Evolutionary conservation across 441 rosid species (phyloP), one percentile per base, ranked within the genome.

Genomic region (Populus hybrid): DNA sequence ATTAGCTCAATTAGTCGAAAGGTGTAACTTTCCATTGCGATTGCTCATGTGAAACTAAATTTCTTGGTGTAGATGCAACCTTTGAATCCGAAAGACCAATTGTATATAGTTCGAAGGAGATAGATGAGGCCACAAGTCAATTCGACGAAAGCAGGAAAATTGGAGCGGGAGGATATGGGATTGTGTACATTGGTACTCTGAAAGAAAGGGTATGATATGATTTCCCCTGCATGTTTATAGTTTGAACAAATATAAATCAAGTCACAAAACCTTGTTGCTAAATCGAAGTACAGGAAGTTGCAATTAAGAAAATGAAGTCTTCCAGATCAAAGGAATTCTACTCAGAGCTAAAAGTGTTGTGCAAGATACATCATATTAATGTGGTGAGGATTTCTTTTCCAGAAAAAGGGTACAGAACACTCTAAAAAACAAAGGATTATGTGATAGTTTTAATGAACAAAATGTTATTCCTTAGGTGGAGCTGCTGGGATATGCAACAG

Each of bases 311-410:
- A 78, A 87, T 85, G 86, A 85, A 79, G 70, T 74, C 81, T 12
- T 69, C 70, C 76, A 72, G 70, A 31, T 76, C 80, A 9, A 83
- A 74, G 78, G 86, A 86, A 78, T 84, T 86, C 69, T 74, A 76
- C 7, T 78, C 84, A 1, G 85, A 87, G 87, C 80, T 81, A 38
- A 83, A 83, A 65, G 86, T 82, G 16, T 64, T 83, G 73, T 83
- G 84, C 85, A 84, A 75, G 76, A 69, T 81, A 66, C 86, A 84
- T 83, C 86, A 83, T 67, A 78, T 82, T 68, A 88, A 84, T 78
- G 82, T 81, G 89, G 86, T 73, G 77, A 77, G 76, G 24, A 74
- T 75, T 2, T 68, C 0, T 33, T 72, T 16, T 24, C 16, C 11
- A 45, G 24, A 53, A 40, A 29, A 73, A 10, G 67, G 4, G 23